These are phyloP conservation scores for Wickerhamiella dianesei DNA, from an alignment of 805 yeast genomes.

Conservation along the genomic window DNA sequence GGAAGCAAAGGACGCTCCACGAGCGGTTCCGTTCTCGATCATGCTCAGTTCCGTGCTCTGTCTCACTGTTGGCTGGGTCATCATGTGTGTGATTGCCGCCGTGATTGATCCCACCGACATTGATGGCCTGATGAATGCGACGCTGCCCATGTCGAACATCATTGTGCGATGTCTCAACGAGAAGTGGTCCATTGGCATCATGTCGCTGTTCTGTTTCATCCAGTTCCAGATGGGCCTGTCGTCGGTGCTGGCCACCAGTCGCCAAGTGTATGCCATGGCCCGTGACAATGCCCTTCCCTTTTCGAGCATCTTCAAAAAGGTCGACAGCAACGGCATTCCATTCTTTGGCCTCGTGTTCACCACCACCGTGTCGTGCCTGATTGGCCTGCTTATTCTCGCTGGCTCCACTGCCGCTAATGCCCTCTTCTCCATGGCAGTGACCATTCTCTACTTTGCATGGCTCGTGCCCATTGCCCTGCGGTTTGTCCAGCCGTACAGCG, in stretches of 20 bases:
- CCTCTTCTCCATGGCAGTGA: constrained; percentile 54
- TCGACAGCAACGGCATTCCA: constrained; percentile 43
- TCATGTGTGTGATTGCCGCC: constrained; percentile 16
- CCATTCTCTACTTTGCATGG: constrained; percentile 48
- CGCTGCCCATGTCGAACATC: constrained; percentile 22
- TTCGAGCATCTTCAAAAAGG: constrained; percentile 29
- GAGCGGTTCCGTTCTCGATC: constrained; percentile 56
- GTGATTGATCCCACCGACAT: constrained; percentile 10
- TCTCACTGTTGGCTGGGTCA: constrained; percentile 18
- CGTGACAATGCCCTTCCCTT: constrained; percentile 57
- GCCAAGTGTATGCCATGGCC: constrained; percentile 54
- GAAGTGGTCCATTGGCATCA: constrained; percentile 13
- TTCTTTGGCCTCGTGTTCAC: constrained; percentile 44
- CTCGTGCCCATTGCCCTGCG: constrained; percentile 45
- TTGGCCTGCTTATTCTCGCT: constrained; percentile 43
- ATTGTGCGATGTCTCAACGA: constrained; percentile 10
- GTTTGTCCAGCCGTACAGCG: constrained; percentile 36
- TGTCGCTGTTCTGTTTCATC: constrained; percentile 11
- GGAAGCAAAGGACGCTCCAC: constrained; percentile 48
- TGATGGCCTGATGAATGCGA: constrained; percentile 25
- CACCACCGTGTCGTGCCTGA: constrained; percentile 37
- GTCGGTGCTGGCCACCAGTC: constrained; percentile 50
- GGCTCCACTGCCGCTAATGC: constrained; percentile 52
- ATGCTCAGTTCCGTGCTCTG: constrained; percentile 39
- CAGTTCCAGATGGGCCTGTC: constrained; percentile 14